Percentiles rank a stretch among this genome's conserved stretches.
These are phyloP conservation scores for Puccinia horiana DNA, from an alignment of 1,284 basidiomycete genomes.

Conservation along the genomic window DNA sequence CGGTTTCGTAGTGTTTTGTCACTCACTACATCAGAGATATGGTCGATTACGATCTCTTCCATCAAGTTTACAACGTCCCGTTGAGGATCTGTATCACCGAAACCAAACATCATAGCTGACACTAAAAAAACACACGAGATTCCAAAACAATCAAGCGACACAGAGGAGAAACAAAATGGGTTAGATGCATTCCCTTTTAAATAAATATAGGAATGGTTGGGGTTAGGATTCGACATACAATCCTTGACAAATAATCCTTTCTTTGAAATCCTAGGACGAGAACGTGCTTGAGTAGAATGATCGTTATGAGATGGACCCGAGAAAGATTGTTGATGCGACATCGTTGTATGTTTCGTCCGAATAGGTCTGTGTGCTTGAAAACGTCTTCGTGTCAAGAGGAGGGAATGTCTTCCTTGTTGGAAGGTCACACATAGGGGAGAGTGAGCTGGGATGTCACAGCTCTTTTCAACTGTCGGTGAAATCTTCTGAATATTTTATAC, in stretches of 20 bases:
- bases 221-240: background rate
- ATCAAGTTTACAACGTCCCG: conserved; percentile 39
- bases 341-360: background rate
- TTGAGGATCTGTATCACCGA: conserved; percentile 48
- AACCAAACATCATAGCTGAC: conserved; percentile 46
- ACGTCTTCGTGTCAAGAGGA: too few relatives aligned
- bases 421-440: too few relatives aligned
- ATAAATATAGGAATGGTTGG: background rate
- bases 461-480: too few relatives aligned
- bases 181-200: too few relatives aligned
- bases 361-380: too few relatives aligned
- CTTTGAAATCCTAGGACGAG: conserved; percentile 35
- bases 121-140: conserved; percentile 12
- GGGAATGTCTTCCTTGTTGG: too few relatives aligned
- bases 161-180: too few relatives aligned
- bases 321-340: conserved; percentile 11
- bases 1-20: background rate
- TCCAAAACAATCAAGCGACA: background rate
- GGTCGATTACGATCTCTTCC: conserved; percentile 49
- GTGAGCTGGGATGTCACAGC: too few relatives aligned
- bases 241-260: conserved; percentile 43
- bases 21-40: conserved; percentile 44
- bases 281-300: conserved; percentile 25
- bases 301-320: conserved; percentile 22
- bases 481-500: too few relatives aligned